Conservation (phyloP, 169 alveolate genomes). For the Plasmodium gaboni region DNA sequence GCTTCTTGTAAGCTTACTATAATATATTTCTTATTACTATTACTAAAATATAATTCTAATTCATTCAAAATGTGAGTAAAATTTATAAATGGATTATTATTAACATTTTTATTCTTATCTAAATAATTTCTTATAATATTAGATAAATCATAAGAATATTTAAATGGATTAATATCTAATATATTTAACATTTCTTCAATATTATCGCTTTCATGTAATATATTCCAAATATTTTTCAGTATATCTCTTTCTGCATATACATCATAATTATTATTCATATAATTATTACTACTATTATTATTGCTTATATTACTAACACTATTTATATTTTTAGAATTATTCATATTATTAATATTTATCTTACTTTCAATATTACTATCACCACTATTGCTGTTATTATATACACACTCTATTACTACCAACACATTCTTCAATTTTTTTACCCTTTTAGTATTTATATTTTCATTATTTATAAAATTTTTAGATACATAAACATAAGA, state of each 20-base stretch:
- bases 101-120: conserved; percentile 18
- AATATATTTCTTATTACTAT: conserved; percentile 62
- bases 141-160: conserved; percentile 60
- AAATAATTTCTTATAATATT: conserved; percentile 49
- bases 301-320: neutral
- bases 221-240: conserved; percentile 59
- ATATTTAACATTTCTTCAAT: conserved; percentile 56
- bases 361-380: conserved; percentile 1
- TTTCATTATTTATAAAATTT: conserved; percentile 62
- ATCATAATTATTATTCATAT: conserved; percentile 59
- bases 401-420: conserved; percentile 63
- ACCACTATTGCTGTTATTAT: neutral
- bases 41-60: conserved; percentile 68
- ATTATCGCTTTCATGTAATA: conserved; percentile 32
- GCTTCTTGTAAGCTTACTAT: conserved; percentile 75
- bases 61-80: conserved; percentile 32
- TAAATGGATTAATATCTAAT: conserved; percentile 68
- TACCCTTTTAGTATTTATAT: conserved; percentile 55
- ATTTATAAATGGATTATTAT: conserved; percentile 7
- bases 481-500: conserved; percentile 76
- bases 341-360: neutral
- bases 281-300: neutral
- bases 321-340: too few relatives aligned
- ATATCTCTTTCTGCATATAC: conserved; percentile 59
- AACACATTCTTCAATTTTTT: conserved; percentile 64